These are phyloP conservation scores for Lasiodiplodia theobromae DNA, from an alignment of 2,329 filamentous ascomycete species.

Conservation along the genomic window DNA sequence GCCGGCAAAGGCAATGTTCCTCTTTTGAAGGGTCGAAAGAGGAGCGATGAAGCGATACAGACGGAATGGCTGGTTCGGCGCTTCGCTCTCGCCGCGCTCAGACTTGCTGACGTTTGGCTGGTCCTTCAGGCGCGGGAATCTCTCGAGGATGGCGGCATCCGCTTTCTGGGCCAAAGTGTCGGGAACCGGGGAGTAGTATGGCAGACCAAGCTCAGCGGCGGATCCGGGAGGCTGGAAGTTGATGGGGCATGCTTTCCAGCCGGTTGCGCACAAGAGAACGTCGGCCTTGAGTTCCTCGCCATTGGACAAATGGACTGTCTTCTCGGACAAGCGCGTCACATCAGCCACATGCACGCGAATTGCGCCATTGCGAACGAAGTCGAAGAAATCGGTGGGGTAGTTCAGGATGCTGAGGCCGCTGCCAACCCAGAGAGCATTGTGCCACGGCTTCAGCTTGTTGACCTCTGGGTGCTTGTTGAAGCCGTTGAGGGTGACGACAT, in stretches of 20 bases:
- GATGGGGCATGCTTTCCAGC: slow-evolving; percentile 62
- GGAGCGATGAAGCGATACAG: slow-evolving; percentile 56
- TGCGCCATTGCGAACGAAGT: slow-evolving; percentile 60
- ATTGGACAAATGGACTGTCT: slow-evolving; percentile 57
- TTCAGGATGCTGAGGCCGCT: slow-evolving; percentile 67
- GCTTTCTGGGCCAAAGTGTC: slow-evolving; percentile 40
- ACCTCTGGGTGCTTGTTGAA: slow-evolving; percentile 54
- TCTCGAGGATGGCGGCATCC: slow-evolving; percentile 60
- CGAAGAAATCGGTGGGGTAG: slow-evolving; percentile 64
- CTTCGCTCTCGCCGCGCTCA: slow-evolving; percentile 6
- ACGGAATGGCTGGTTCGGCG: slow-evolving; percentile 39
- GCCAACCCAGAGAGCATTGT: slow-evolving; percentile 60
- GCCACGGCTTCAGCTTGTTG: slow-evolving; percentile 52
- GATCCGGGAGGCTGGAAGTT: slow-evolving; percentile 50
- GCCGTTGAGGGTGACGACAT: slow-evolving; percentile 54
- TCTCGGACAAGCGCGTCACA: slow-evolving; percentile 56
- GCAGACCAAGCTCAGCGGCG: slow-evolving; percentile 39
- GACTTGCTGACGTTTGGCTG: slow-evolving; percentile 49
- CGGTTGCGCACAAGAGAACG: slow-evolving; percentile 61
- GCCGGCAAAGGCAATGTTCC: slow-evolving; percentile 49
- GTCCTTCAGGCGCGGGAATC: slow-evolving; percentile 61
- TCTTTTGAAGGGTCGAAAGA: slow-evolving; percentile 37
- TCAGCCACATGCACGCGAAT: slow-evolving; percentile 65
- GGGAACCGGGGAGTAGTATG: slow-evolving; percentile 28
- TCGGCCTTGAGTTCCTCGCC: slow-evolving; percentile 56